Evolutionary conservation across 139 green algal species (phyloP).

Genomic region (Coelastrella sp.): DNA sequence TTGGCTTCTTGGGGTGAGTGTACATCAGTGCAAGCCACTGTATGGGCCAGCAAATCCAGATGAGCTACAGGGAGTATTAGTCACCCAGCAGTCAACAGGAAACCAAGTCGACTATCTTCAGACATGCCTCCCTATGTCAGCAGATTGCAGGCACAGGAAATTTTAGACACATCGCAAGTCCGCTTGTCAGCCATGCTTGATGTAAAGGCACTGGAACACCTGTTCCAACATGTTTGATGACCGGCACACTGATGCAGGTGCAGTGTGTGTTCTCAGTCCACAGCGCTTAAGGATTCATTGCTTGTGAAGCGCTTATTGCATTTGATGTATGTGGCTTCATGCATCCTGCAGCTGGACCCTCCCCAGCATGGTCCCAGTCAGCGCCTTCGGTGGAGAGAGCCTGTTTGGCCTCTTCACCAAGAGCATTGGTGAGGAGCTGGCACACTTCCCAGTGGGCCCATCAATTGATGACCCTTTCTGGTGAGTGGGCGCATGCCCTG

Average conservation of each 20-base stretch:
- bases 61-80: too few relatives aligned
- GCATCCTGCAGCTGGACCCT: slow-evolving; percentile 75
- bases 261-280: too few relatives aligned
- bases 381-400: slow-evolving; percentile 73
- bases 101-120: too few relatives aligned
- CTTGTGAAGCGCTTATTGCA: not conserved
- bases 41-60: not conserved
- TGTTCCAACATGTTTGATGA: too few relatives aligned
- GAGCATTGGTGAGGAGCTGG: slow-evolving; percentile 78
- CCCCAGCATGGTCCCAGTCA: slow-evolving; percentile 73
- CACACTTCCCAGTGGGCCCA: slow-evolving; percentile 85
- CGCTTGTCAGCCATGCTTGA: too few relatives aligned
- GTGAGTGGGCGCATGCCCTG: slow-evolving; percentile 41
- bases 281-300: too few relatives aligned
- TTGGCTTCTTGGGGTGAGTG: slow-evolving; percentile 67
- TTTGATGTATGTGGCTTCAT: not conserved
- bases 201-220: too few relatives aligned
- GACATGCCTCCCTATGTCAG: too few relatives aligned
- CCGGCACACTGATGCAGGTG: too few relatives aligned
- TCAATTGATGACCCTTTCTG: slow-evolving; percentile 81
- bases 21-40: not conserved
- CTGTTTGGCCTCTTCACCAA: slow-evolving; percentile 83
- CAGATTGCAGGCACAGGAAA: too few relatives aligned
- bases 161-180: too few relatives aligned
- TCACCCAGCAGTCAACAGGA: too few relatives aligned